Evolutionary conservation across 805 yeast species (phyloP), one percentile per base, ranked within the genome.

Genomic region (Ogataea pini): DNA sequence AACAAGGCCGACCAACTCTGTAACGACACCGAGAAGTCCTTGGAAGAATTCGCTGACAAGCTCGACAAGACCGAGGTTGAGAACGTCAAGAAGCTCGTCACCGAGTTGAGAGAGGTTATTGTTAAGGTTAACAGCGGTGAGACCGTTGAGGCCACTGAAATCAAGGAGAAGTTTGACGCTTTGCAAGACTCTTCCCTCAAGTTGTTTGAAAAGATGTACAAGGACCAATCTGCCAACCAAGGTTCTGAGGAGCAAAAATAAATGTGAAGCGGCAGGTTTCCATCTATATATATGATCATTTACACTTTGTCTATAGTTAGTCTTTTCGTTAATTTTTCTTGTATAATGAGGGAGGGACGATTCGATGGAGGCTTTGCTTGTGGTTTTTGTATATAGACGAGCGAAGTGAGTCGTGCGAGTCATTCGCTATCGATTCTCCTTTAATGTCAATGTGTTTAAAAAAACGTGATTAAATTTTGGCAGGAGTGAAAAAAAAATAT

Each of bases 11-110:
- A 86, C 56, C 82, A 85, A 59, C 76, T 85, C 44, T 80, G 89
- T 58, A 84, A 86, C 61, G 99, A 94, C 68, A 89, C 96, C 44
- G 97, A 90, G 69, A 78, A 78, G 69, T 92, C 96, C 8, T 72
- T 94, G 53, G 73, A 74, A 56, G 96, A 88, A 71, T 89, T 86
- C 62, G 80, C 72, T 51, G 89, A 84, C 59, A 78, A 73, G 63
- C 68, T 78, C 44, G 81, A 75, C 64, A 72, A 72, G 56, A 72
- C 71, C 44, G 76, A 78, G 63, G 72, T 71, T 47, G 73, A 76
- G 56, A 70, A 68, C 61, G 74, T 80, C 38, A 73, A 73, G 70
- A 79, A 73, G 62, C 72, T 75, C 65, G 78, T 86, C 59, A 64
- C 76, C 48, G 73, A 79, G 51, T 72, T 82, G 65, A 83, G 86